Evolutionary conservation across 306 rosid species (phyloP).

Genomic region (Glycine soja): DNA sequence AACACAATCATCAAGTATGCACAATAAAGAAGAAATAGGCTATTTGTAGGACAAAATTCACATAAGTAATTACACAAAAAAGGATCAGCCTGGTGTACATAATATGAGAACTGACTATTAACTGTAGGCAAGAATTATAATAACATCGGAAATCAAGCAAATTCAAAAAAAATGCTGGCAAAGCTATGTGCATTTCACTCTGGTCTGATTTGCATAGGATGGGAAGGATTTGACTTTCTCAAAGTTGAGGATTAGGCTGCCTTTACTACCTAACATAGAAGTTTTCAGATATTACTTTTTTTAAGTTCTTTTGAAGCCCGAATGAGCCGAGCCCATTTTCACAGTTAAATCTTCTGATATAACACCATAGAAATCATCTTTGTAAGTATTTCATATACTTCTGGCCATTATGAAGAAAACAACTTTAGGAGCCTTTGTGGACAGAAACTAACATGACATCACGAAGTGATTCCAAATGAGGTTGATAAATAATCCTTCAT

Average conservation of each 20-base stretch:
- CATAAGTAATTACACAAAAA: slow-evolving; percentile 7
- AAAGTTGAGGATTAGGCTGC: neutral
- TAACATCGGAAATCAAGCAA: slow-evolving; percentile 7
- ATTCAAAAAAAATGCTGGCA: slow-evolving; percentile 23
- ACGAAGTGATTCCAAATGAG: neutral
- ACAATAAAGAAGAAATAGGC: slow-evolving; percentile 3
- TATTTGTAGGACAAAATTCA: slow-evolving; percentile 17
- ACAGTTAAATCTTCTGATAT: neutral
- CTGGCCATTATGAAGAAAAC: slow-evolving; percentile 28
- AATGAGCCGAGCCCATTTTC: slow-evolving; percentile 24
- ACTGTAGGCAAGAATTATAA: neutral
- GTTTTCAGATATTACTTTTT: slow-evolving; percentile 20
- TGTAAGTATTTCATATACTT: slow-evolving; percentile 24
- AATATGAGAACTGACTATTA: too few species aligned
- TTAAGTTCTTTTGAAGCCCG: neutral
- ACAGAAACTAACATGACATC: neutral
- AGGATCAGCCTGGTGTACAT: neutral
- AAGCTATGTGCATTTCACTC: slow-evolving; percentile 26
- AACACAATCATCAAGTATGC: neutral
- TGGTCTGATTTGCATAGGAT: slow-evolving; percentile 22
- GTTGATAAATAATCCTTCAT: slow-evolving; percentile 8
- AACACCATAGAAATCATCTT: neutral
- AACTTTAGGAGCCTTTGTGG: neutral
- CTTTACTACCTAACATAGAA: slow-evolving; percentile 27
- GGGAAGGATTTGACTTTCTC: neutral